Evolutionary conservation across 1,284 basidiomycete species (phyloP).

Genomic region (Athelia sp.): DNA sequence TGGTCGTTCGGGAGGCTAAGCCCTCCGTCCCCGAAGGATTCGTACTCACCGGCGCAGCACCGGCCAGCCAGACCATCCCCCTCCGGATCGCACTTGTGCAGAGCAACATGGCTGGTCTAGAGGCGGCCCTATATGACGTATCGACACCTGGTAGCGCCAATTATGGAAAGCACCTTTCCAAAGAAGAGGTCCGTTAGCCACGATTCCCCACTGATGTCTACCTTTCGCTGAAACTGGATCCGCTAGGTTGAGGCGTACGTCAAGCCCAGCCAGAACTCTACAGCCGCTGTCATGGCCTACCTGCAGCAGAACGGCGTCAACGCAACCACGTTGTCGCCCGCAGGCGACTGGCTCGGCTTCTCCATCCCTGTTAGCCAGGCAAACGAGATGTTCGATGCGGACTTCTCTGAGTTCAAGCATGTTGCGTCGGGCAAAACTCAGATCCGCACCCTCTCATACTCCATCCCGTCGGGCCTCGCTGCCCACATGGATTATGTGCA

Average conservation of each 20-base stretch:
- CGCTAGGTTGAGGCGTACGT: conserved; percentile 32
- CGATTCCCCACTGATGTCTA: not conserved
- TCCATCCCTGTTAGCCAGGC: conserved; percentile 32
- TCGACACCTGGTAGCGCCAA: conserved; percentile 20
- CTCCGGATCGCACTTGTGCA: not conserved
- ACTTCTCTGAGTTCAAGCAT: conserved; percentile 32
- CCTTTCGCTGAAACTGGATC: not conserved
- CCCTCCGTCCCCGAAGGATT: conserved; percentile 26
- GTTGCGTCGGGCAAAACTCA: conserved; percentile 21
- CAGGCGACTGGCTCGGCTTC: conserved; percentile 37
- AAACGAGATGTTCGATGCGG: conserved; percentile 30
- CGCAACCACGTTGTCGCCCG: conserved; percentile 23
- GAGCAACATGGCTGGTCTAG: conserved; percentile 26
- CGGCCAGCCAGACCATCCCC: conserved; percentile 26
- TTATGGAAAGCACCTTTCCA: conserved; percentile 27
- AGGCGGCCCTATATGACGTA: conserved; percentile 25
- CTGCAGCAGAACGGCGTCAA: conserved; percentile 29
- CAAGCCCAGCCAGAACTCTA: conserved; percentile 27
- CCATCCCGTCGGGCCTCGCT: conserved; percentile 30
- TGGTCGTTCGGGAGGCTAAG: conserved; percentile 3
- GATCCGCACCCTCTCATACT: conserved; percentile 36
- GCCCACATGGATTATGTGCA: conserved; percentile 37
- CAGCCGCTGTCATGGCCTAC: conserved; percentile 31
- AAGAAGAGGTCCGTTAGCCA: conserved; percentile 15
- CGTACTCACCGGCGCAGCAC: conserved; percentile 27